These are phyloP conservation scores for Stagonosporopsis tanaceti DNA, from an alignment of 2,329 filamentous ascomycete genomes.

Conservation along the genomic window DNA sequence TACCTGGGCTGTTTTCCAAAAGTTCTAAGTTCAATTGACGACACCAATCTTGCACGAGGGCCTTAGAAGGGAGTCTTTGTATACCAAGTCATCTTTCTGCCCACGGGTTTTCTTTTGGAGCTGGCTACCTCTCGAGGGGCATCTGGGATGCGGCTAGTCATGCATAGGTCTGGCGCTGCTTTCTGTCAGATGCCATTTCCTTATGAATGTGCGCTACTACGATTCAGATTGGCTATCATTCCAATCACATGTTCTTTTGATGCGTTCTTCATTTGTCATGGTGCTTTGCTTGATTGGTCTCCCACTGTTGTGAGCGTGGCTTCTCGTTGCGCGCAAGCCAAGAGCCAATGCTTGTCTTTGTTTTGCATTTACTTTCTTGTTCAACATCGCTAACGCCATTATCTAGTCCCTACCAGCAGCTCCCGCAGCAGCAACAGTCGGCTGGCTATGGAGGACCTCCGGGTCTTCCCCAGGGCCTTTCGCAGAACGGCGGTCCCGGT, in stretches of 20 bases:
- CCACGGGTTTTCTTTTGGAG: slow-evolving; percentile 43
- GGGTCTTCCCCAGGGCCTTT: slow-evolving; percentile 18
- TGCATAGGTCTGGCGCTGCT: slow-evolving; percentile 41
- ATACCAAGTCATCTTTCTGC: slow-evolving; percentile 49
- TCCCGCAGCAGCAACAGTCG: slow-evolving; percentile 21
- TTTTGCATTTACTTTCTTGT: background rate
- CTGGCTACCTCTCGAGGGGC: slow-evolving; percentile 38
- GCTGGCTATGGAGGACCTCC: slow-evolving; percentile 17
- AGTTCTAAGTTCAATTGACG: slow-evolving; percentile 50
- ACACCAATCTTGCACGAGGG: slow-evolving; percentile 46
- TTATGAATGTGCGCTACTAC: slow-evolving; percentile 35
- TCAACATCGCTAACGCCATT: slow-evolving; percentile 4
- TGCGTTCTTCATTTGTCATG: slow-evolving; percentile 38
- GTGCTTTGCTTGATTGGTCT: slow-evolving; percentile 34
- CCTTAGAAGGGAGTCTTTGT: slow-evolving; percentile 47
- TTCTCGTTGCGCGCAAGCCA: slow-evolving; percentile 18
- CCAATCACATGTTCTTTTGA: slow-evolving; percentile 45
- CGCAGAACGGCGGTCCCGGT: slow-evolving; percentile 20
- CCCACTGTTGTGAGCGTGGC: slow-evolving; percentile 10
- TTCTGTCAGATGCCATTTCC: slow-evolving; percentile 44
- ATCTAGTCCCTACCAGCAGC: slow-evolving; percentile 19
- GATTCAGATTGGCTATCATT: slow-evolving; percentile 49
- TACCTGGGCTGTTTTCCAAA: slow-evolving; percentile 50
- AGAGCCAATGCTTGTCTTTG: background rate
- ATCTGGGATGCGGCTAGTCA: slow-evolving; percentile 48